These are phyloP conservation scores for Plenodomus lindquistii DNA, from an alignment of 2,329 filamentous ascomycete genomes.

Conservation along the genomic window DNA sequence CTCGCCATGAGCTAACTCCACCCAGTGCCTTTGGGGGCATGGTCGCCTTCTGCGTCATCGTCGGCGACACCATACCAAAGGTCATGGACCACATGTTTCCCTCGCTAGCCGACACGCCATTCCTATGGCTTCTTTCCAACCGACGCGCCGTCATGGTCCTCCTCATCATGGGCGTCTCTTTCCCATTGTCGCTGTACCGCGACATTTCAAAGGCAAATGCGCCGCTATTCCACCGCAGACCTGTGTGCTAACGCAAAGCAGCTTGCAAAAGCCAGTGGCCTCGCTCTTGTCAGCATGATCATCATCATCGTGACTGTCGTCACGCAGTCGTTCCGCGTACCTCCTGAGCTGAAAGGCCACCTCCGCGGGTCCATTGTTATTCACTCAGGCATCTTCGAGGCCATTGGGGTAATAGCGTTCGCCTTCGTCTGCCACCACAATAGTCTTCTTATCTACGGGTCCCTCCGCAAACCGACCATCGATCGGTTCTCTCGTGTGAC, in stretches of 20 bases:
- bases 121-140: conserved; percentile 81
- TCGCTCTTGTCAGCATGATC: conserved; percentile 90
- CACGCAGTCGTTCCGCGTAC: conserved; percentile 77
- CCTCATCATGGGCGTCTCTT: conserved; percentile 83
- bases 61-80: conserved; percentile 93
- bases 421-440: conserved; percentile 86
- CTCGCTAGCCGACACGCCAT: conserved; percentile 68
- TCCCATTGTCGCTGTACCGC: conserved; percentile 87
- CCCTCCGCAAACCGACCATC: conserved; percentile 88
- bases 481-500: conserved; percentile 93
- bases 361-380: conserved; percentile 74
- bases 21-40: conserved; percentile 88
- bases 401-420: conserved; percentile 97
- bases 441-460: conserved; percentile 95
- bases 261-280: conserved; percentile 93
- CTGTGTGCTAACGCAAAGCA: conserved; percentile 49
- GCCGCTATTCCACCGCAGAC: conserved; percentile 8
- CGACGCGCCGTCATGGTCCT: conserved; percentile 84
- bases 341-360: conserved; percentile 70
- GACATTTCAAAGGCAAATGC: conserved; percentile 82
- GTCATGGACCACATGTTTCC: conserved; percentile 85
- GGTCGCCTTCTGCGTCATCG: conserved; percentile 97
- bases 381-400: conserved; percentile 88
- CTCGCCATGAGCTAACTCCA: conserved; percentile 22
- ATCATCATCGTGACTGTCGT: conserved; percentile 88